Base-by-base conservation (phyloP, 1,284 basidiomycete species). In the Leccinum huronense region DNA sequence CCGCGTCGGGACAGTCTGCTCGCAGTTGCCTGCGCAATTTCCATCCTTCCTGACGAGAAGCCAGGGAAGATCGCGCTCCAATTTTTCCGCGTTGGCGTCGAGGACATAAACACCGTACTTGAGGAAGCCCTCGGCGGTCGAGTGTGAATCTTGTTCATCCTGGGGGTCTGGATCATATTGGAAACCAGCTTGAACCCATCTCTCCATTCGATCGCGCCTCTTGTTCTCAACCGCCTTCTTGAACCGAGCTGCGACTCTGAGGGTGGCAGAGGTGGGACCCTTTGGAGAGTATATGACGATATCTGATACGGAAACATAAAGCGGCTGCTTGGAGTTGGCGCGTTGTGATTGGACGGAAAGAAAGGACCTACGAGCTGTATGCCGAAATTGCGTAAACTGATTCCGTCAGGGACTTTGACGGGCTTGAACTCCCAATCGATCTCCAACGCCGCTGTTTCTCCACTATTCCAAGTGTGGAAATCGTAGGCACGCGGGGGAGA, bases 351-450 rank as follows among this genome's bases (percentile, higher is more conserved):
- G 7, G 38, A 55, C 1, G n/a, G 61, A 42, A 42, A 1, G 45
- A 63, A 2, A 19, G 42, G 33, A 86, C 90, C 80, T 75, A 91
- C 90, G 71, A 90, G 84, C 74, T 93, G 91, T 67, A 91, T 91
- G 56, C 90, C 91, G 76, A 93, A 93, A 78, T 93, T 93, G 69
- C 91, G 79, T 69, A 91, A 77, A 67, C 86, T 89, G 64, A 91
- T 90, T 14, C 90, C 89, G 66, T 89, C 85, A 5, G 91, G 89
- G 60, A 91, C 86, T 60, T 81, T 80, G 14, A 84, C 82, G 34
- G 87, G 85, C 51, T 87, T 80, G 68, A 92, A 90, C 67, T 86
- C 80, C 81, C 84, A 86, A 61, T 80, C 80, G 11, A 77, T 77
- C 59, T 79, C 77, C 19, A 71, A 61, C 27, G 62, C 62, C 30